Conservation (phyloP, 768 basidiomycete genomes). For the Panaeolus papilionaceus region DNA sequence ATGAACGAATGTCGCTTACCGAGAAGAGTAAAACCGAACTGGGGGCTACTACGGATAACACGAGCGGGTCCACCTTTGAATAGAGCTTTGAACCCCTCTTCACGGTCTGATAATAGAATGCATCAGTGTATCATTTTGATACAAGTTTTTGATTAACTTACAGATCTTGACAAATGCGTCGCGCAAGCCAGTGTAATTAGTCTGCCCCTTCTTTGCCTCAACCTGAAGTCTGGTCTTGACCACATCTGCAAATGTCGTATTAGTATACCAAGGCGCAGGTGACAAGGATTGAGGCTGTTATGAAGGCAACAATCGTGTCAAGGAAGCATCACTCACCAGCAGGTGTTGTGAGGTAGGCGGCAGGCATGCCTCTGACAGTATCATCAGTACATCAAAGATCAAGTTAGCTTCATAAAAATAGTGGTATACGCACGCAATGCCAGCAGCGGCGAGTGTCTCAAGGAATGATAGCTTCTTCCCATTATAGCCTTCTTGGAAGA, state of each 20-base stretch:
- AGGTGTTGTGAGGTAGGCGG: slow-evolving; percentile 92
- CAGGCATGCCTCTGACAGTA: slow-evolving; percentile 89
- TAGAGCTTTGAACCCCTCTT: slow-evolving; percentile 88
- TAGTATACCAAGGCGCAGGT: slow-evolving; percentile 8
- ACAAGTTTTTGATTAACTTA: slow-evolving; percentile 42
- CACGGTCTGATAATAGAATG: slow-evolving; percentile 61
- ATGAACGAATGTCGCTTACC: slow-evolving; percentile 37
- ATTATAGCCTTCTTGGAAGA: slow-evolving; percentile 96
- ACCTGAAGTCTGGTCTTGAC: slow-evolving; percentile 97
- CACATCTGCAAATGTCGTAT: slow-evolving; percentile 65
- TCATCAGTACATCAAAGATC: slow-evolving; percentile 35
- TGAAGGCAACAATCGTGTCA: slow-evolving; percentile 23
- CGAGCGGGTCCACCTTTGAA: slow-evolving; percentile 95
- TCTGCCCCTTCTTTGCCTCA: slow-evolving; percentile 90
- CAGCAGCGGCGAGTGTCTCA: slow-evolving; percentile 86
- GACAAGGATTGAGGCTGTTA: slow-evolving; percentile 3
- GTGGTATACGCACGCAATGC: slow-evolving; percentile 67
- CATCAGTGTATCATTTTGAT: slow-evolving; percentile 23
- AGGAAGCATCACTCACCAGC: slow-evolving; percentile 59
- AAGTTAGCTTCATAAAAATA: slow-evolving; percentile 24
- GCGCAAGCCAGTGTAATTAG: slow-evolving; percentile 85
- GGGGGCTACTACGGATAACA: slow-evolving; percentile 85
- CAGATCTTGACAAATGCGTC: slow-evolving; percentile 95
- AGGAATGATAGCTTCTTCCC: slow-evolving; percentile 92
- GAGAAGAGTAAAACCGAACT: slow-evolving; percentile 94